Base-by-base conservation (phyloP, 2,329 filamentous ascomycete species). In the Coleophoma cylindrospora region DNA sequence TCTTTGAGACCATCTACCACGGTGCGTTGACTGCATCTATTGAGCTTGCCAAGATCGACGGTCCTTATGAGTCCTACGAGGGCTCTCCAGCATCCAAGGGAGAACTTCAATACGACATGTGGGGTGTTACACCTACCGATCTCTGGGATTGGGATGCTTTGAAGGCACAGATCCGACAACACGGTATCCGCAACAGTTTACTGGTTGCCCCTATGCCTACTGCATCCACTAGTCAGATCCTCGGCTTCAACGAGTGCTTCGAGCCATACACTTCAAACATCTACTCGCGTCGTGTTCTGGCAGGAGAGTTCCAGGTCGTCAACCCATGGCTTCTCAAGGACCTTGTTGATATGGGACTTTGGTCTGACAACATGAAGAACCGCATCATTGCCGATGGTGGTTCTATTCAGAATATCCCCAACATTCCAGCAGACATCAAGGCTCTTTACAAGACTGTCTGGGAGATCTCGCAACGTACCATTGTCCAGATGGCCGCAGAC, bases 311-410 rank as follows among this genome's bases (percentile, higher is more conserved):
- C 84, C 94, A 99, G 75, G 90, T 99, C 49, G 94, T 99, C 70
- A 99, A 99, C 77, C 94, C 94, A 47, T 99, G 94, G 94, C 75
- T 99, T 56, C 83, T 99, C 54, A 96, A 96, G 79, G 94, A 99
- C 64, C 84, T 99, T 32, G 94, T 99, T 60, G 94, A 99, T 66
- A 89, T 96, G 76, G 94, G 94, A 54, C 80, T 99, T 41, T 99
- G 94, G 94, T 96, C 92, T 44, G 92, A 99, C 73, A 90, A 91
- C 75, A 99, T 99, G 94, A 99, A 99, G 86, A 99, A 99, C 79
- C 91, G 94, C 63, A 99, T 99, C 79, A 99, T 99, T 65, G 87
- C 94, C 51, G 92, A 96, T 55, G 89, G 89, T 60, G 94, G 94
- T 59, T 97, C 92, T 17, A 87, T 99, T 50, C 94, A 97, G 72